Conservation (phyloP, 2,329 filamentous ascomycete species). For the Drechslerella coelobrocha region DNA sequence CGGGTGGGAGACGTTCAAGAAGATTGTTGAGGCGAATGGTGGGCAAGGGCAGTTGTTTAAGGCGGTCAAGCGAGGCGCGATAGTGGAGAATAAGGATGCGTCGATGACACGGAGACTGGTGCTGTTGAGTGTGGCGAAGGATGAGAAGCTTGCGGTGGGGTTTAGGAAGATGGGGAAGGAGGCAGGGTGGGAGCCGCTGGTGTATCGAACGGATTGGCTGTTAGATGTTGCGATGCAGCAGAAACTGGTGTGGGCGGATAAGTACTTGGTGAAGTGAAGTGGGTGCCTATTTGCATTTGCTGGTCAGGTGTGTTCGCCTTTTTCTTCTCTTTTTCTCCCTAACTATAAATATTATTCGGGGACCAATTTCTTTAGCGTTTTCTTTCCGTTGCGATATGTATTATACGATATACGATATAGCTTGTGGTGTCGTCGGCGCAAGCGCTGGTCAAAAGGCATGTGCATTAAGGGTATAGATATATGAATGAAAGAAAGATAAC, state of each 20-base stretch:
- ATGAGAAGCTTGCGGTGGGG: slow-evolving; percentile 76
- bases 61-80: slow-evolving; percentile 61
- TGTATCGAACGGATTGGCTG: slow-evolving; percentile 88
- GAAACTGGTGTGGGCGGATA: slow-evolving; percentile 71
- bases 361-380: slow-evolving; percentile 4
- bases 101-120: slow-evolving; percentile 51
- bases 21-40: slow-evolving; percentile 87
- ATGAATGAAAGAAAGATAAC: neutral
- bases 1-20: slow-evolving; percentile 81
- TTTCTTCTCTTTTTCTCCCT: slow-evolving; percentile 48
- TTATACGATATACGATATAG: neutral
- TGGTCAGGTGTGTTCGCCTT: slow-evolving; percentile 57
- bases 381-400: neutral
- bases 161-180: slow-evolving; percentile 81
- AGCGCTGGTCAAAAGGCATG: too few species aligned
- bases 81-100: slow-evolving; percentile 42
- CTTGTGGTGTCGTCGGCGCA: neutral
- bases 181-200: slow-evolving; percentile 77
- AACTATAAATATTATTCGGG: slow-evolving; percentile 29
- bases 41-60: slow-evolving; percentile 66
- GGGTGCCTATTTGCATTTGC: too few species aligned
- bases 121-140: slow-evolving; percentile 73
- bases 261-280: slow-evolving; percentile 62
- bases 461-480: neutral
- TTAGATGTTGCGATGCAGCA: slow-evolving; percentile 89